Base-by-base conservation (phyloP, 352 stramenopile genomes). In the Phytopythium kandeliae region DNA sequence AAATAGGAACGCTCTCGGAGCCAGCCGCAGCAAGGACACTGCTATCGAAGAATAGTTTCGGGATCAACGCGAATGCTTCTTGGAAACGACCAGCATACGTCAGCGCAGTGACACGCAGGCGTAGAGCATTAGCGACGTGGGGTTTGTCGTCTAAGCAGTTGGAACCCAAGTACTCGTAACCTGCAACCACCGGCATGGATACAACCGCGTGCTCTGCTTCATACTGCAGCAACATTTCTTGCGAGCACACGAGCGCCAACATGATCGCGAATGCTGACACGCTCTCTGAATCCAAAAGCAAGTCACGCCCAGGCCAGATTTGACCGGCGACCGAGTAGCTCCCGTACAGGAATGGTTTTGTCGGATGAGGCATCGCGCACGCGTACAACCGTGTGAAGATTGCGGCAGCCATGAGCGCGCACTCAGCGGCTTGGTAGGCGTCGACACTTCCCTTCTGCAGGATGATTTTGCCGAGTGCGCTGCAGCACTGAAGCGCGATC, bases 311-410 rank as follows among this genome's bases (percentile, higher is more conserved):
- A 16, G 73, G 75, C 80, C 77, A 91, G 15, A 90, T 60, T 13
- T 85, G 61, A 0, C 64, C 60, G n/a, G 59, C 51, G 2, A 88
- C 49, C 34, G 62, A 54, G 46, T 90, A 88, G 16, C 63, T 69
- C 12, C 77, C 75, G n/a, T 70, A 89, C 28, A 88, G 52, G 43
- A 78, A 90, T 5, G 48, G 59, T 60, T 70, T 65, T 1, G 65
- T 72, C 8, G 80, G 83, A 17, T 89, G 80, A 9, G 74, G 74
- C 25, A 91, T 19, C 4, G 82, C 81, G 13, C 74, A 80, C 15
- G 63, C 65, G 28, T 83, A 81, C 28, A 91, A 65, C 16, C 69
- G 74, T 24, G 60, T 70, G 35, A 91, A 74, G 21, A 84, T 55
- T 2, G 75, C 60, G 15, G 76, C 74, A 12, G 67, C 74, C 74